Evolutionary conservation across 805 yeast genomes (phyloP), one percentile per base, ranked within the genome.

Genomic region (Saccharomycopsis sp.): DNA sequence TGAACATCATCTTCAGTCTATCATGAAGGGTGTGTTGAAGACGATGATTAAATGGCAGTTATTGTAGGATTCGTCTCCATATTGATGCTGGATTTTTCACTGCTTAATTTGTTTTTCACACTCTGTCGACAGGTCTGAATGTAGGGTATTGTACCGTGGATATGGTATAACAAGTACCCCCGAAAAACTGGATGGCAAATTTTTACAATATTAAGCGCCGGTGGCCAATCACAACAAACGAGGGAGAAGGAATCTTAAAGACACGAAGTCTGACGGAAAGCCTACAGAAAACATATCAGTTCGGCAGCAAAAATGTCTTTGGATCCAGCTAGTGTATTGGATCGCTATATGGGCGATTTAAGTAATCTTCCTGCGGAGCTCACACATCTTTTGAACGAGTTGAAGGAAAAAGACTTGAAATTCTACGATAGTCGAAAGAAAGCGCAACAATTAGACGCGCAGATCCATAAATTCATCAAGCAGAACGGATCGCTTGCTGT

Each of bases 291-390:
- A n/a, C n/a, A n/a, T n/a, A n/a, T n/a, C n/a, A n/a, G n/a, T n/a
- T 12, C 38, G 12, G 38, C 38, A 29, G 9, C 38, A 29, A 29
- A 29, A 29, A 29, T 29, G 38, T 5, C 38, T 29, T 7, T 29
- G 96, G 98, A 92, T 72, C 92, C 97, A 2, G 91, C 97, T n/a
- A 81, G 94, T 0, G 80, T 85, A 5, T 70, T 87, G 44, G 93
- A 87, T 63, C 88, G 86, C 65, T 84, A 86, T 59, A 81, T 86
- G 2, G 85, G 81, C 68, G 86, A 83, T 64, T 75, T 93, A 50
- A 83, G 93, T 9, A 93, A 92, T 65, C 78, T 94, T 51, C 97
- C 97, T 23, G 84, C 89, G 3, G 99, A 93, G 71, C 79, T 93
- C 51, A 85, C 85, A 56, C 89, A 87, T 66, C 73, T 90, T 42